Evolutionary conservation across 2,329 filamentous ascomycete genomes (phyloP), one percentile per base, ranked within the genome.

Genomic region (Colletotrichum sp.): DNA sequence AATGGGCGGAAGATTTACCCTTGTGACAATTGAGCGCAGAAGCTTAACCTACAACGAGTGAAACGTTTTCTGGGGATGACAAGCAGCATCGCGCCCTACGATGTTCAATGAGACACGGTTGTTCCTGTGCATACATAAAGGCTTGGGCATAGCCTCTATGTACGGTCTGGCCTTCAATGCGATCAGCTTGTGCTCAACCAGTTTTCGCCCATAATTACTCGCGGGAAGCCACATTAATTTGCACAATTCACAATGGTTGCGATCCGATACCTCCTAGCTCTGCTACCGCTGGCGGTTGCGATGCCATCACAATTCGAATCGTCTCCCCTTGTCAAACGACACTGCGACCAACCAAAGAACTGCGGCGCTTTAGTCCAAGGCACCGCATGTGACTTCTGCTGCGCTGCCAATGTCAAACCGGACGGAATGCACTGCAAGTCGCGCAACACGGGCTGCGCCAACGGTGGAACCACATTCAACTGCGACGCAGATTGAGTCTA

Each of bases 271-370:
- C 7, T 72, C 1, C 52, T 75, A 2, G 52, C 36, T 24, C 62
- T 75, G 3, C 34, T 75, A 3, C 62, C 72, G 8, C 39, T 75
- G 13, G 72, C 68, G 36, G 68, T 39, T 5, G 68, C 72, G 12
- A 39, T 66, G 52, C 72, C 72, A 9, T 55, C 72, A 5, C 8
- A 39, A 1, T 28, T 62, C 8, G 30, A 16, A 9, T 9, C n/a
- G 3, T 26, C 16, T 3, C 16, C 28, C 4, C 72, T 75, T 18
- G 39, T 75, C 30, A 75, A 76, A 6, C 72, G 76, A 52, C 70
- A 76, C 15, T 77, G 77, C 30, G 76, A 79, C 32, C 78, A 80
- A 34, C 70, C 76, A 60, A 76, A 72, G 13, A 75, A 78, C 16
- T 77, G 78, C 1, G 78, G 71, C 1, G 70, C 70, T 10, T 71